phyloP scores from a whole-genome alignment of 2,329 filamentous ascomycete species.

The Pseudogymnoascus sp. region DNA sequence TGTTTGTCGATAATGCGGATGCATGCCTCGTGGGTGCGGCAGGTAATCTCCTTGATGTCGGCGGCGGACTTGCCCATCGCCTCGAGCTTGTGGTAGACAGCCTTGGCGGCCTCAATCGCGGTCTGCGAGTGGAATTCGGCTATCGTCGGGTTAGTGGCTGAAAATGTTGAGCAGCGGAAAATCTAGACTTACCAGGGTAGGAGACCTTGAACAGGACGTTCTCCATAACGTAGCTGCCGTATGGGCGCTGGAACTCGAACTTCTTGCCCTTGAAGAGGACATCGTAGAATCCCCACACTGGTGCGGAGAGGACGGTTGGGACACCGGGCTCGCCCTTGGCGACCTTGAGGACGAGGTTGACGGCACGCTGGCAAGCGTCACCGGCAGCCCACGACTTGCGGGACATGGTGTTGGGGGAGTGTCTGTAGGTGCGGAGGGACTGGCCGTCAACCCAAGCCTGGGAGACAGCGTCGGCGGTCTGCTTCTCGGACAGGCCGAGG shows the following conservation, averaged over 20 bases:
- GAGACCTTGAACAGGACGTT: constrained; percentile 99
- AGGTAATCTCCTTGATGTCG: constrained; percentile 88
- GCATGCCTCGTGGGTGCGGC: constrained; percentile 96
- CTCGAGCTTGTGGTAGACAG: constrained; percentile 76
- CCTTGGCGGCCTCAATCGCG: constrained; percentile 88
- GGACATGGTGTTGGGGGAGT: constrained; percentile 98
- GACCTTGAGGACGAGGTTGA: constrained; percentile 86
- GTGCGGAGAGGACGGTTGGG: constrained; percentile 85
- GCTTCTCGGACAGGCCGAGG: constrained; percentile 79
- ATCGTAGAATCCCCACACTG: constrained; percentile 97
- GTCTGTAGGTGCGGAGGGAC: constrained; percentile 90
- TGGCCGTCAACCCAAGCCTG: constrained; percentile 98
- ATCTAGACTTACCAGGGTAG: constrained; percentile 65
- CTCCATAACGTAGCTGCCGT: constrained; percentile 99
- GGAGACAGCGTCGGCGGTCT: constrained; percentile 91
- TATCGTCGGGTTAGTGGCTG: constrained; percentile 27
- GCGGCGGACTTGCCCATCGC: constrained; percentile 80
- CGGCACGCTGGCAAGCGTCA: constrained; percentile 92
- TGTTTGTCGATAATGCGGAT: constrained; percentile 99
- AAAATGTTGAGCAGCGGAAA: constrained; percentile 1
- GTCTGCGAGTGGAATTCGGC: constrained; percentile 99
- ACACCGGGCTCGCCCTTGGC: constrained; percentile 85
- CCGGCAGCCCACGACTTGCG: constrained; percentile 98
- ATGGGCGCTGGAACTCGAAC: constrained; percentile 92
- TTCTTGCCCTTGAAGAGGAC: constrained; percentile 93